These are phyloP conservation scores for Clavispora phyllophila DNA, from an alignment of 805 yeast species.

Conservation along the genomic window DNA sequence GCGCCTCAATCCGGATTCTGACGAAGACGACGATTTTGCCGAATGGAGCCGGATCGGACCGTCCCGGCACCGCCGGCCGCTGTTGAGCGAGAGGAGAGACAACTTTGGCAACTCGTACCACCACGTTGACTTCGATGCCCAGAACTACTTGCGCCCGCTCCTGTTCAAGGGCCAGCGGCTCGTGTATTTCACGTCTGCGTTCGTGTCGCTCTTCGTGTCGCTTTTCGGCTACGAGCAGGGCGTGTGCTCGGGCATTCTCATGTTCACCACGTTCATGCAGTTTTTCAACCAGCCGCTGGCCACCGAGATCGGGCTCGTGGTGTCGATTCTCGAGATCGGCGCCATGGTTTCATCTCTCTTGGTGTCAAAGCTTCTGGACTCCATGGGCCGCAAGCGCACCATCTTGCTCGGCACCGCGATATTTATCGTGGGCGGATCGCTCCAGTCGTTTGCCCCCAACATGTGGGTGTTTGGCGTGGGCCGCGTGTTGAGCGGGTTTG, in stretches of 20 bases:
- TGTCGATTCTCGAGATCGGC: constrained; percentile 17
- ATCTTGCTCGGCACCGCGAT: constrained; percentile 14
- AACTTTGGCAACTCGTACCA: constrained; percentile 31
- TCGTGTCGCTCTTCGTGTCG: constrained; percentile 40
- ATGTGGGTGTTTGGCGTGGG: constrained; percentile 63
- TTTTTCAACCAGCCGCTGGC: constrained; percentile 15
- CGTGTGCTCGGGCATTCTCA: constrained; percentile 81
- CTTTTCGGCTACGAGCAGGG: constrained; percentile 49
- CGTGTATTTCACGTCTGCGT: constrained; percentile 42
- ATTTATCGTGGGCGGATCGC: constrained; percentile 14
- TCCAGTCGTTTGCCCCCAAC: constrained; percentile 38
- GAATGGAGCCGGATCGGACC: constrained; percentile 11
- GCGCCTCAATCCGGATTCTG: not conserved
- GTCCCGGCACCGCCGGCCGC: too few relatives aligned
- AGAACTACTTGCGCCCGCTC: constrained; percentile 26
- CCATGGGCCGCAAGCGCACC: constrained; percentile 16
- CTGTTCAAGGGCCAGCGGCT: constrained; percentile 35
- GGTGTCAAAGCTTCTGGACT: constrained; percentile 14
- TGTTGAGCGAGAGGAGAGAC: constrained; percentile 17
- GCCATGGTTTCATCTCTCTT: constrained; percentile 17
- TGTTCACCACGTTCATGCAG: constrained; percentile 62
- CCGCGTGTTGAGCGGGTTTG: constrained; percentile 75
- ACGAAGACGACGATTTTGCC: constrained; percentile 9
- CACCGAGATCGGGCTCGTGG: constrained; percentile 14
- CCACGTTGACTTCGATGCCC: constrained; percentile 33